Evolutionary conservation across 805 yeast genomes (phyloP).

Genomic region (Hanseniaspora lindneri): DNA sequence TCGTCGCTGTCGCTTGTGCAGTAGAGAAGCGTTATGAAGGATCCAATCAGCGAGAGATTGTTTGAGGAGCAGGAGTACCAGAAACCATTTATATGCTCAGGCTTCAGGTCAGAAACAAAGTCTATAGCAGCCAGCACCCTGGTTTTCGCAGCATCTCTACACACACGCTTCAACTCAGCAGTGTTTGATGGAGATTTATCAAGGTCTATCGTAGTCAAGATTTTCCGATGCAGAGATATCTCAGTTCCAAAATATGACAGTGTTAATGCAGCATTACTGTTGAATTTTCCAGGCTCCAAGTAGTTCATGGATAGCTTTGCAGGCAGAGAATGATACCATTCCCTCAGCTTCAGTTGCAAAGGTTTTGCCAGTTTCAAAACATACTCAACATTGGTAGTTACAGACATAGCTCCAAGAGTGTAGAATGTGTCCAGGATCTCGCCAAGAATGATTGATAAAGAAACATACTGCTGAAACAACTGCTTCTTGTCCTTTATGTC

Average conservation of each 20-base stretch:
- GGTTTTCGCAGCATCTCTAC: conserved; percentile 76
- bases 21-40: conserved; percentile 72
- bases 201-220: conserved; percentile 41
- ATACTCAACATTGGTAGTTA: conserved; percentile 47
- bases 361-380: conserved; percentile 73
- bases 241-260: conserved; percentile 84
- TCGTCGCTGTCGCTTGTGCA: conserved; percentile 52
- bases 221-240: conserved; percentile 69
- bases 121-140: conserved; percentile 73
- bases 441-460: conserved; percentile 53
- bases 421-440: conserved; percentile 64
- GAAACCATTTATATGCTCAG: conserved; percentile 75
- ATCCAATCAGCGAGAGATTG: conserved; percentile 71
- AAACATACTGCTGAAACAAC: conserved; percentile 55
- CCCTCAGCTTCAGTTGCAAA: conserved; percentile 53
- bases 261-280: conserved; percentile 68
- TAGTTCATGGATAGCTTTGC: conserved; percentile 50
- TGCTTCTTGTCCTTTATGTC: conserved; percentile 62
- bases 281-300: conserved; percentile 48
- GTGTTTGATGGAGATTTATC: conserved; percentile 24
- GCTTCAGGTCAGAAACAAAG: conserved; percentile 59
- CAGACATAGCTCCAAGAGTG: conserved; percentile 52
- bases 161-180: conserved; percentile 51
- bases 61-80: conserved; percentile 80
- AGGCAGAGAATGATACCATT: conserved; percentile 69